A percentile compares a stretch with the other conserved stretches of the same genome.
Evolutionary conservation across 2,329 filamentous ascomycete genomes (phyloP).

Genomic region (Fusarium nanum): DNA sequence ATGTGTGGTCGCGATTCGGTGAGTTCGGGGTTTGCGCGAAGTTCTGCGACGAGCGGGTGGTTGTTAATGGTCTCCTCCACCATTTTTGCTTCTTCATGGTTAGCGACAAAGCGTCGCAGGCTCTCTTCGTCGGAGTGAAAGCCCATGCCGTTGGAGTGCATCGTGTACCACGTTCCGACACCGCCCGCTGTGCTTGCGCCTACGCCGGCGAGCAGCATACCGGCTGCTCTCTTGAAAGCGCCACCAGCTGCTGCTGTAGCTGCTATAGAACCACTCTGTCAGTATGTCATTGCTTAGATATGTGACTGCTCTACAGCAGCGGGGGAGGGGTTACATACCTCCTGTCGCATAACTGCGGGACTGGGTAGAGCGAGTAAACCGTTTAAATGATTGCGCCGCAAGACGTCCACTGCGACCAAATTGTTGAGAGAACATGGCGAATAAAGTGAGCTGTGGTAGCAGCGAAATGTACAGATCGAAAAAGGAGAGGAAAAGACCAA

Average conservation of each 20-base stretch:
- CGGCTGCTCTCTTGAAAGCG: constrained; percentile 41
- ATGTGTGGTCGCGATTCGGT: constrained; percentile 86
- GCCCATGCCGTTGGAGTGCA: constrained; percentile 52
- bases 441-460: not conserved
- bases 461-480: not conserved
- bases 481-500: not conserved
- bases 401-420: constrained; percentile 43
- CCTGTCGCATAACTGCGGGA: constrained; percentile 46
- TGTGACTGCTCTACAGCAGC: constrained; percentile 3
- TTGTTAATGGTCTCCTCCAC: constrained; percentile 80
- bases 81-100: constrained; percentile 64
- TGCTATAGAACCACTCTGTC: constrained; percentile 16
- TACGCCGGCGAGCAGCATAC: constrained; percentile 47
- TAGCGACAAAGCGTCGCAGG: constrained; percentile 70
- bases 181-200: constrained; percentile 50
- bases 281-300: constrained; percentile 22
- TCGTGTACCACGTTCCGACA: constrained; percentile 51
- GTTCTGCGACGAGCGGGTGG: constrained; percentile 77
- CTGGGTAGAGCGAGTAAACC: constrained; percentile 31
- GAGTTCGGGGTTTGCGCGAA: constrained; percentile 75
- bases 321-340: constrained; percentile 38
- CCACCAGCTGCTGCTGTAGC: constrained; percentile 33
- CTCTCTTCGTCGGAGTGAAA: constrained; percentile 75
- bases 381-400: constrained; percentile 41
- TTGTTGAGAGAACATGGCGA: constrained; percentile 42